Base-by-base conservation (phyloP, 1,139 yeast species). In the Torulaspora pretoriensis region DNA sequence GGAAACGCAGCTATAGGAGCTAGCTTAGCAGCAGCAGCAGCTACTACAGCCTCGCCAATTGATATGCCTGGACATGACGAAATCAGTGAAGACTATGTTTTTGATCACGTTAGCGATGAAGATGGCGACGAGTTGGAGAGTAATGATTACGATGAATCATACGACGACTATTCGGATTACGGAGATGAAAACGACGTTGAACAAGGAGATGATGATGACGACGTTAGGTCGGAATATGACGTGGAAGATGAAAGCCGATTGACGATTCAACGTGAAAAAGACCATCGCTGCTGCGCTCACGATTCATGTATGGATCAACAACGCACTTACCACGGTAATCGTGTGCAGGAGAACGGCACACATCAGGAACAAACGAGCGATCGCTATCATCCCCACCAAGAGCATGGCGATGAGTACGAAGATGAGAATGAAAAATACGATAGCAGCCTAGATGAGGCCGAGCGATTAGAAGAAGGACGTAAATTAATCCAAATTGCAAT, bases 401-500 rank as follows among this genome's bases (percentile, higher is more conserved):
- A 23, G 16, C 59, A 59, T 6, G 60, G 57, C 17, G 61, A 60
- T 4, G 61, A 56, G 12, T 56, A 60, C 8, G 64, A 56, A 22
- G 63, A 63, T 25, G 67, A 63, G 5, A 71, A 67, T 32, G 71
- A 65, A 13, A 66, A 59, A n/a, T 68, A 64, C 36, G 69, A 65
- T 32, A 64, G 63, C 42, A 67, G 58, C 14, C 45, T 61, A 19
- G 66, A 63, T 52, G 85, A 82, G 51, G 83, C 78, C 53, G 83
- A 78, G 52, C 75, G 87, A 46, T 69, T 83, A 64, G 83, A 80
- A 52, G 95, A 87, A 61, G 82, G 90, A 24, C 80, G 88, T 36
- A 79, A 84, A 38, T 73, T 86, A 68, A 77, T 88, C 50, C 85
- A 85, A 55, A 76, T 84, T 58, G 80, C 87, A 52, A 84, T 88